phyloP scores from a whole-genome alignment of 2,329 filamentous ascomycete species.

The Diaporthe destruens region DNA sequence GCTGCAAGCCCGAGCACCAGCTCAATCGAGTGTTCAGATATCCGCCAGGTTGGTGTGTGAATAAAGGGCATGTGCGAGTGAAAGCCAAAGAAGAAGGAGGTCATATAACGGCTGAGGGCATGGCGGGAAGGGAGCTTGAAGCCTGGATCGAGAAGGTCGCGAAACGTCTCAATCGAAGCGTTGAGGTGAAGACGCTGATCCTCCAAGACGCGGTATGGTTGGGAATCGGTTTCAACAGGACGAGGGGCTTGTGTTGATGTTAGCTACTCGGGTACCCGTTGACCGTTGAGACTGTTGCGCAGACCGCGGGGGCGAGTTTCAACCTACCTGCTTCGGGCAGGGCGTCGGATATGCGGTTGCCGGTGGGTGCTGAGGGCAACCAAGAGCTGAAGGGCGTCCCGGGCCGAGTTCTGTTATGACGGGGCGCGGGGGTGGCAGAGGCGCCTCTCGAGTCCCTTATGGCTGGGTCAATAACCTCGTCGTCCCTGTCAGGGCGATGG shows the following conservation, averaged over 20 bases:
- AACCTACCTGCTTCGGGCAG: conserved; percentile 14
- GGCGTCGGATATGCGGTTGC: conserved; percentile 12
- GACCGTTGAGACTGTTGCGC: background rate
- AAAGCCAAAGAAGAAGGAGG: conserved; percentile 54
- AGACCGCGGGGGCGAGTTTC: background rate
- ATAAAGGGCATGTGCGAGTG: conserved; percentile 56
- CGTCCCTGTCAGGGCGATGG: conserved; percentile 2
- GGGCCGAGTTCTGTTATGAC: background rate
- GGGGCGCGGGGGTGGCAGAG: background rate
- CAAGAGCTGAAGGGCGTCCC: conserved; percentile 24
- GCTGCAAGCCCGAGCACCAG: conserved; percentile 51
- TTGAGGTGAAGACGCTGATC: conserved; percentile 7
- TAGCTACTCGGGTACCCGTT: too few relatives aligned
- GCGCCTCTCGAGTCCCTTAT: background rate
- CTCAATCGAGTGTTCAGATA: conserved; percentile 50
- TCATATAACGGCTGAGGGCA: conserved; percentile 52
- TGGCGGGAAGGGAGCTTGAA: conserved; percentile 54
- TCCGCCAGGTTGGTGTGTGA: conserved; percentile 51
- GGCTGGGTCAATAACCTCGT: conserved; percentile 1
- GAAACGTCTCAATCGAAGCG: conserved; percentile 5
- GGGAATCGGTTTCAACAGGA: background rate
- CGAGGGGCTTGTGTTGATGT: background rate
- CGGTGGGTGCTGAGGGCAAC: conserved; percentile 14
- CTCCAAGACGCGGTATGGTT: conserved; percentile 11
- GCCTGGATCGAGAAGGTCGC: background rate